Evolutionary conservation across 163 green algal species (phyloP).

Genomic region (Trebouxia gelatinosa): DNA sequence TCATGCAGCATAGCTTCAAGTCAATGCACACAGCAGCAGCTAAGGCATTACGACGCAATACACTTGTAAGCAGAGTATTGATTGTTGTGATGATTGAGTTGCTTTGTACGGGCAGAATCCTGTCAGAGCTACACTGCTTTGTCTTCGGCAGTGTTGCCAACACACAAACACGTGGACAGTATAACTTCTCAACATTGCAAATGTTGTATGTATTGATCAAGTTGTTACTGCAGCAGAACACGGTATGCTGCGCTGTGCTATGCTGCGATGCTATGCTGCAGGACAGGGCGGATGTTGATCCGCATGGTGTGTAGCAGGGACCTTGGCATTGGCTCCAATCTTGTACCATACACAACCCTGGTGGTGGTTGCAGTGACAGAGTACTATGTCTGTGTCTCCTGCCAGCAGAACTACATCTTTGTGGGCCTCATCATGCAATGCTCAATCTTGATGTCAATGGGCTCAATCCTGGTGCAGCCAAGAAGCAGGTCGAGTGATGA

Average conservation of each 20-base stretch:
- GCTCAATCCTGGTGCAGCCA: not conserved
- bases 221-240: too few species aligned
- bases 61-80: too few species aligned
- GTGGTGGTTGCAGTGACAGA: not conserved
- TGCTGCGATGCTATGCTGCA: not conserved
- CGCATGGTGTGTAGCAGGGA: conserved; percentile 8
- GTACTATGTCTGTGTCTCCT: not conserved
- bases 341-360: not conserved
- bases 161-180: too few species aligned
- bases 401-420: not conserved
- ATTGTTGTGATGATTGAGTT: too few species aligned
- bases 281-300: not conserved
- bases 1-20: too few species aligned
- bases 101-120: too few species aligned
- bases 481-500: not conserved
- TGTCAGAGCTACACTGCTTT: too few species aligned
- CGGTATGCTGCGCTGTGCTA: not conserved
- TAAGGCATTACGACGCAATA: too few species aligned
- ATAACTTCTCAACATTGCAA: too few species aligned
- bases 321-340: not conserved
- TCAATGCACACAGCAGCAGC: too few species aligned
- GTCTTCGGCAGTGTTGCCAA: too few species aligned
- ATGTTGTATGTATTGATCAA: too few species aligned
- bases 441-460: not conserved
- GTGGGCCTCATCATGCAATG: not conserved